phyloP scores from a whole-genome alignment of 371 early-diverging fungal genomes.

The Nosema muscidifuracis region DNA sequence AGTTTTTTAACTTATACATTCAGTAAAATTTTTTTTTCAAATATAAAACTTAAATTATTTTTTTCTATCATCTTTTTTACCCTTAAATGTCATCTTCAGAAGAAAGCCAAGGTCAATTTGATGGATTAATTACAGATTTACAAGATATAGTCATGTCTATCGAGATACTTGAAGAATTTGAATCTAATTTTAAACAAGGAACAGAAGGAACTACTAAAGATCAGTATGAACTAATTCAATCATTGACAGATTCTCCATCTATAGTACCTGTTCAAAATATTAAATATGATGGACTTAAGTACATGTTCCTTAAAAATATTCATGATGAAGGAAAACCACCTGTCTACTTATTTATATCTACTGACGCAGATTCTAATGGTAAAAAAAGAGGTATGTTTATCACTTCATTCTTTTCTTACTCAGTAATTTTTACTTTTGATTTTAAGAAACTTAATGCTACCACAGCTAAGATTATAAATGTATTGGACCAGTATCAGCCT shows the following conservation, averaged over 20 bases:
- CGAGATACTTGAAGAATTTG: slow-evolving; percentile 6
- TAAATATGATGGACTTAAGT: slow-evolving; percentile 19
- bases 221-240: not conserved
- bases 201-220: slow-evolving; percentile 2
- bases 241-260: not conserved
- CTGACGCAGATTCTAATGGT: slow-evolving; percentile 9
- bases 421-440: slow-evolving; percentile 18
- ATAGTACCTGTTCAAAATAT: not conserved
- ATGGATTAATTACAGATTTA: slow-evolving; percentile 11
- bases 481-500: slow-evolving; percentile 14
- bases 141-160: slow-evolving; percentile 11
- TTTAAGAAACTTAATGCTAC: slow-evolving; percentile 5
- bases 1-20: too few species aligned
- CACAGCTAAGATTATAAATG: slow-evolving; percentile 23
- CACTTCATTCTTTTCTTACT: slow-evolving; percentile 9
- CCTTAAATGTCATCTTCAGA: slow-evolving; percentile 7
- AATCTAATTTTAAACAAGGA: not conserved
- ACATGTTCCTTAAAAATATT: slow-evolving; percentile 14
- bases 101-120: not conserved
- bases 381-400: slow-evolving; percentile 36
- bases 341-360: slow-evolving; percentile 5
- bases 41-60: too few species aligned
- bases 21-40: too few species aligned
- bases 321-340: slow-evolving; percentile 10
- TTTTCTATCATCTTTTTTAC: too few species aligned